Evolutionary conservation across 169 alveolate species (phyloP).

Genomic region (Cryptosporidium ubiquitum): DNA sequence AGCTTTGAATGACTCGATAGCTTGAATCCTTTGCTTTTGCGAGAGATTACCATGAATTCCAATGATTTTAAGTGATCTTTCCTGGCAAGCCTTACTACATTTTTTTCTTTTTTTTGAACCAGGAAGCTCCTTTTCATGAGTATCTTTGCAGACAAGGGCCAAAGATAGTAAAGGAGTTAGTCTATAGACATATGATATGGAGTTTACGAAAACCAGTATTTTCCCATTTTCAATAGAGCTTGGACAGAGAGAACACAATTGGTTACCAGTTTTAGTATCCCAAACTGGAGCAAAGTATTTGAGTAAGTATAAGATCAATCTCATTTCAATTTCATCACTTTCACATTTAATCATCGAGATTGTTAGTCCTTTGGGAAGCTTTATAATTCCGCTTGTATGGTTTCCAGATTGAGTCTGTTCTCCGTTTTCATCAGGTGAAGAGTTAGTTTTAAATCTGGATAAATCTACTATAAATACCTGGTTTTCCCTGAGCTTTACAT

Average conservation of each 20-base stretch:
- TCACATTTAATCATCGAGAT: conserved; percentile 79
- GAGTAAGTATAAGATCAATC: conserved; percentile 79
- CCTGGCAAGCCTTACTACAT: conserved; percentile 16
- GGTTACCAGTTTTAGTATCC: background rate
- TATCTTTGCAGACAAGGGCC: conserved; percentile 32
- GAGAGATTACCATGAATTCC: conserved; percentile 83
- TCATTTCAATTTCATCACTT: conserved; percentile 77
- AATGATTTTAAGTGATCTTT: conserved; percentile 9
- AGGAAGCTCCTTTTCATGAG: conserved; percentile 72
- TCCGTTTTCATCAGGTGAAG: background rate
- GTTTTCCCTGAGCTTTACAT: conserved; percentile 39
- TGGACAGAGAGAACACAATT: conserved; percentile 44
- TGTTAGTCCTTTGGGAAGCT: conserved; percentile 79
- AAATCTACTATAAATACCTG: conserved; percentile 46
- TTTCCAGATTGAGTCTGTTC: background rate
- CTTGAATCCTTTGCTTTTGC: conserved; percentile 82
- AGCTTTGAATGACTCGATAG: conserved; percentile 81
- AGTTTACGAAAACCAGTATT: conserved; percentile 81
- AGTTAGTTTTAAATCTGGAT: conserved; percentile 44
- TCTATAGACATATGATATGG: conserved; percentile 83
- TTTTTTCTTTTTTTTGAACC: conserved; percentile 53
- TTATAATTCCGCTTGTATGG: conserved; percentile 67
- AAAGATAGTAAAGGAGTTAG: conserved; percentile 75
- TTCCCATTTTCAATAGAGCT: conserved; percentile 41
- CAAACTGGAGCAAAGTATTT: conserved; percentile 76